phyloP scores from a whole-genome alignment of 2,329 filamentous ascomycete genomes.

The Monosporascus sp. region DNA sequence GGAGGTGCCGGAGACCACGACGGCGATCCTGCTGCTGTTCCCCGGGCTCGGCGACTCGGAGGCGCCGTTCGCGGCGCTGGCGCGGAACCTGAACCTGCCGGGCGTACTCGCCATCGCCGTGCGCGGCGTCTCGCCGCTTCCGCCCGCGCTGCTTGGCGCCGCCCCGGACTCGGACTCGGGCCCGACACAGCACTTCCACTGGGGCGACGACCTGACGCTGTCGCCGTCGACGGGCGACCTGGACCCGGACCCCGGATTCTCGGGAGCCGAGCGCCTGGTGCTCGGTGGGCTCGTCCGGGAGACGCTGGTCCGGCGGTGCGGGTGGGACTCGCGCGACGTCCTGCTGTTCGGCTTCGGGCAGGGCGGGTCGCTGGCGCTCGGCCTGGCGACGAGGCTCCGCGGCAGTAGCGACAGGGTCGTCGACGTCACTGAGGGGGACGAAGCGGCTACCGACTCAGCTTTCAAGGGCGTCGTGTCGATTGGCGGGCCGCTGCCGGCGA shows the following conservation, averaged over 20 bases:
- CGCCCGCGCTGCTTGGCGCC: slow-evolving; percentile 57
- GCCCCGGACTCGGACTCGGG: slow-evolving; percentile 14
- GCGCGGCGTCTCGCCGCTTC: slow-evolving; percentile 64
- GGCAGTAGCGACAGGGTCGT: slow-evolving; percentile 27
- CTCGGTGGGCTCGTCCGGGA: slow-evolving; percentile 45
- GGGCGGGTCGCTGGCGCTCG: slow-evolving; percentile 58
- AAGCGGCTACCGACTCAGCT: slow-evolving; percentile 6
- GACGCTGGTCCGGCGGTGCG: slow-evolving; percentile 48
- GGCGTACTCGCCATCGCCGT: slow-evolving; percentile 72
- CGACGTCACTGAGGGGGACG: slow-evolving; percentile 21
- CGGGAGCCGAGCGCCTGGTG: slow-evolving; percentile 40
- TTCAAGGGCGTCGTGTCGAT: slow-evolving; percentile 58
- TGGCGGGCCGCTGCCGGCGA: slow-evolving; percentile 52
- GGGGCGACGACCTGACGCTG: slow-evolving; percentile 61
- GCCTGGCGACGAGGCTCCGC: slow-evolving; percentile 42
- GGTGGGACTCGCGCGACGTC: slow-evolving; percentile 55
- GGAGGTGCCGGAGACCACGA: slow-evolving; percentile 54
- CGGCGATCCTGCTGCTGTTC: slow-evolving; percentile 73
- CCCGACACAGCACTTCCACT: slow-evolving; percentile 45
- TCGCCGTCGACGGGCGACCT: slow-evolving; percentile 45
- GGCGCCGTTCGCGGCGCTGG: slow-evolving; percentile 62
- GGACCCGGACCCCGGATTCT: slow-evolving; percentile 58
- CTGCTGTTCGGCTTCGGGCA: slow-evolving; percentile 64
- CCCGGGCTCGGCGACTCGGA: slow-evolving; percentile 80
- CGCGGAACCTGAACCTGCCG: slow-evolving; percentile 63